phyloP scores from a whole-genome alignment of 1,284 basidiomycete genomes.

The Neolentinus lepideus region DNA sequence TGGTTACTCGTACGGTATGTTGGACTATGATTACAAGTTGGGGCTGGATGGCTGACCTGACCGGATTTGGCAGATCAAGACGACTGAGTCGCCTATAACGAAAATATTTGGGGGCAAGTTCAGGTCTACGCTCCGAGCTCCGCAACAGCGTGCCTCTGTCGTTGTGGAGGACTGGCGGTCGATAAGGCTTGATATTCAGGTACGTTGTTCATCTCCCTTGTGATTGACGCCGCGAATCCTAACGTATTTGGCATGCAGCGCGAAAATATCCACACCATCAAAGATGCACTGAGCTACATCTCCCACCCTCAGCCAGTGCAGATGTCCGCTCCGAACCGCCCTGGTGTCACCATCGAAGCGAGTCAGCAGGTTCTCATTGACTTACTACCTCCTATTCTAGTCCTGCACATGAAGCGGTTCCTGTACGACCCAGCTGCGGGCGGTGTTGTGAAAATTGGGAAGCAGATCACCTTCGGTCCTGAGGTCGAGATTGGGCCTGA shows the following conservation, averaged over 20 bases:
- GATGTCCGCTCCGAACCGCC: slow-evolving; percentile 52
- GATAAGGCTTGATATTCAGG: slow-evolving; percentile 86
- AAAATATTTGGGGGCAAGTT: slow-evolving; percentile 92
- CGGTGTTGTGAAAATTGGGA: slow-evolving; percentile 81
- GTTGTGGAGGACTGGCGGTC: slow-evolving; percentile 92
- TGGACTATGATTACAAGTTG: not conserved
- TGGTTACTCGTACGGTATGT: slow-evolving; percentile 75
- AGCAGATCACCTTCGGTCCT: slow-evolving; percentile 74
- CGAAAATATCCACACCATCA: slow-evolving; percentile 70
- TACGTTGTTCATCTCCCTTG: slow-evolving; percentile 20
- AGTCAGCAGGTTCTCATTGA: slow-evolving; percentile 89
- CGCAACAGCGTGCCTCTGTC: slow-evolving; percentile 82
- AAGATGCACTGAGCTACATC: slow-evolving; percentile 79
- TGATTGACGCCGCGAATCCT: not conserved
- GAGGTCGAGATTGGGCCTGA: slow-evolving; percentile 74
- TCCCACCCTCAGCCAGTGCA: slow-evolving; percentile 81
- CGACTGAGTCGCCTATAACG: slow-evolving; percentile 83
- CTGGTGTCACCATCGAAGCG: slow-evolving; percentile 67
- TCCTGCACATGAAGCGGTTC: slow-evolving; percentile 93
- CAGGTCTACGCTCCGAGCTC: slow-evolving; percentile 79
- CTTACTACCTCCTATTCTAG: slow-evolving; percentile 76
- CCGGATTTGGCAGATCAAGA: slow-evolving; percentile 52
- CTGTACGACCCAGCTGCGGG: slow-evolving; percentile 77
- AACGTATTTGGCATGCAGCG: slow-evolving; percentile 33
- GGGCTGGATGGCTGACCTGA: not conserved